Conservation (phyloP, 2,329 filamentous ascomycete species). For the Tolypocladium amazonense region DNA sequence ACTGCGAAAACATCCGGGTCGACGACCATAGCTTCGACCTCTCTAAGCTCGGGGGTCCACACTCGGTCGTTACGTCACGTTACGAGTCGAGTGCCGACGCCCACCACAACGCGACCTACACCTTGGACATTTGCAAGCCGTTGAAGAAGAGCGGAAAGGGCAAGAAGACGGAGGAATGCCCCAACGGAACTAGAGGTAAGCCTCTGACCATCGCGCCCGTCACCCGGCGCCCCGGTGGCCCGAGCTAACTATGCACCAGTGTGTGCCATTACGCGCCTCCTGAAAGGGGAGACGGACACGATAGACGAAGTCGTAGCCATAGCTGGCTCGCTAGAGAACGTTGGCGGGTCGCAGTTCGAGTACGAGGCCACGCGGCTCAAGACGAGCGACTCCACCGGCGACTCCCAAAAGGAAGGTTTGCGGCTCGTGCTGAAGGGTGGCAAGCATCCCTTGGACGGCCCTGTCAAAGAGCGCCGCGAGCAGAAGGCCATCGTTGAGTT, state of each 20-base stretch:
- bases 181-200: conserved; percentile 56
- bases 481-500: conserved; percentile 80
- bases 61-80: conserved; percentile 53
- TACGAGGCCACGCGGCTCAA: conserved; percentile 57
- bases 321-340: conserved; percentile 56
- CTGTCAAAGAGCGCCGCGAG: conserved; percentile 34
- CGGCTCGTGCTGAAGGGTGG: conserved; percentile 57
- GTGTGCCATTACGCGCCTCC: conserved; percentile 59
- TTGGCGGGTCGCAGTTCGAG: conserved; percentile 50
- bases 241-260: conserved; percentile 34
- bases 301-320: conserved; percentile 57
- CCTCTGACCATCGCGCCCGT: not conserved
- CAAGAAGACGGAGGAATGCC: conserved; percentile 50
- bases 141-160: conserved; percentile 51
- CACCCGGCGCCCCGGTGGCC: not conserved
- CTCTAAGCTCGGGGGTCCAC: conserved; percentile 51
- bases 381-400: conserved; percentile 49
- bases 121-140: conserved; percentile 63
- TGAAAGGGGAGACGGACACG: conserved; percentile 35
- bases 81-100: conserved; percentile 40
- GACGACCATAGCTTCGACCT: conserved; percentile 55
- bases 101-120: conserved; percentile 64
- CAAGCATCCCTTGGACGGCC: conserved; percentile 40
- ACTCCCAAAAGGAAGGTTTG: conserved; percentile 61
- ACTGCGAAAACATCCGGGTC: conserved; percentile 51